Percentiles rank a stretch among this genome's conserved stretches.
Conservation (phyloP, 768 basidiomycete species). For the Postia placenta region DNA sequence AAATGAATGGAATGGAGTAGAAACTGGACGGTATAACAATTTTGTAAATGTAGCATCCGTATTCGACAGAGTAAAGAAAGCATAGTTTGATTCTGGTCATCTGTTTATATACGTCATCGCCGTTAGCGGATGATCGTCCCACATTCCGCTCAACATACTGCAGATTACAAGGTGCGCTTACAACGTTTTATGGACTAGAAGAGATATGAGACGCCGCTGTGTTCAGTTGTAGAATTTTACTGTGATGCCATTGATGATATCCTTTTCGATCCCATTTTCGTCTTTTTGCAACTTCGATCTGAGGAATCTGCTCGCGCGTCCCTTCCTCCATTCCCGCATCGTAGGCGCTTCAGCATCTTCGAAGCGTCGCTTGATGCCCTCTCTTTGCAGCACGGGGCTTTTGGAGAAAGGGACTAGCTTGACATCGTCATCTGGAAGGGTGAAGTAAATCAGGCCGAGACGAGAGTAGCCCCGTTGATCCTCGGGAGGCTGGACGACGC, state of each 20-base stretch:
- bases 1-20: too few relatives aligned
- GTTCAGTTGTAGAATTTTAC: conserved; percentile 58
- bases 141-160: too few relatives aligned
- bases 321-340: conserved; percentile 48
- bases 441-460: conserved; percentile 55
- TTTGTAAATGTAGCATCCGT: too few relatives aligned
- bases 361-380: conserved; percentile 33
- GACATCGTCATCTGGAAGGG: conserved; percentile 43
- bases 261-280: conserved; percentile 45
- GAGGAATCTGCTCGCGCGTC: conserved; percentile 46
- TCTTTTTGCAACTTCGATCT: conserved; percentile 35
- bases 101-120: too few relatives aligned
- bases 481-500: conserved; percentile 51
- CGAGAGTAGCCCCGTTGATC: conserved; percentile 46
- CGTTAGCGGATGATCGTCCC: too few relatives aligned
- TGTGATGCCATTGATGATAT: conserved; percentile 46
- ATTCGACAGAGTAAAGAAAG: too few relatives aligned
- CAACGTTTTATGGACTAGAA: too few relatives aligned
- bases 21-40: too few relatives aligned
- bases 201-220: too few relatives aligned
- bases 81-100: too few relatives aligned
- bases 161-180: too few relatives aligned
- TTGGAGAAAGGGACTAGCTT: conserved; percentile 37
- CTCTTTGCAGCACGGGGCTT: conserved; percentile 42
- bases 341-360: conserved; percentile 39